Evolutionary conservation across 495 filamentous ascomycete species (phyloP), one percentile per base, ranked within the genome.

Genomic region (Penicillium goetzii): DNA sequence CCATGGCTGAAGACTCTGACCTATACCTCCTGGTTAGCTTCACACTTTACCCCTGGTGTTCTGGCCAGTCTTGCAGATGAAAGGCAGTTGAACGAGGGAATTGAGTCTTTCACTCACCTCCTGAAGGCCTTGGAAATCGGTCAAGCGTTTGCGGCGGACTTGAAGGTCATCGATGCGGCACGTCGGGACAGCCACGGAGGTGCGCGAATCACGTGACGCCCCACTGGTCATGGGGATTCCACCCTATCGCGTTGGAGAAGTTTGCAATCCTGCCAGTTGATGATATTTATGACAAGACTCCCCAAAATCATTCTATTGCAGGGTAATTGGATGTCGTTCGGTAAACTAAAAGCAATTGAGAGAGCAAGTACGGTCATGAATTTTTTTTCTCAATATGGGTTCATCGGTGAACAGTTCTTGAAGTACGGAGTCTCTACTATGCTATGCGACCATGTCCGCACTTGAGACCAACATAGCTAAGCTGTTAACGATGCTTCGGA

Each of bases 1-100:
- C 69, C 79, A 81, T 81, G 59, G 21, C 51, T 74, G 71, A 60
- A 70, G 69, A 73, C 71, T 71, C 64, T 70, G 65, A 71, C 60
- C 68, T 74, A 63, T 36, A 60, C 28, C 28, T 47, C 17, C 43
- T 47, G 30, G 54, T 68, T 54, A 68, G 65, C 23, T 19, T 52
- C 8, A 21, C 58, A 34, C 51, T 63, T 36, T n/a, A 21, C 19
- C 3, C 25, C 33, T 17, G 47, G 21, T 32, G n/a, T 25, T 23
- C n/a, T 19, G 10, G 5, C 54, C 11, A 3, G 8, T 15, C 19
- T 10, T 10, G 21, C 19, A 14, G 26, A 15, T 21, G 21, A 26
- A 14, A 14, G 26, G 1, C 3, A 11, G 1, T 0, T 15, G 26
- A 7, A 23, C 40, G 15, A 15, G 25, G 9, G 8, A 21, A 36